Evolutionary conservation across 208 protist species (phyloP).

Genomic region (Kentomonas sorsogonicus): DNA sequence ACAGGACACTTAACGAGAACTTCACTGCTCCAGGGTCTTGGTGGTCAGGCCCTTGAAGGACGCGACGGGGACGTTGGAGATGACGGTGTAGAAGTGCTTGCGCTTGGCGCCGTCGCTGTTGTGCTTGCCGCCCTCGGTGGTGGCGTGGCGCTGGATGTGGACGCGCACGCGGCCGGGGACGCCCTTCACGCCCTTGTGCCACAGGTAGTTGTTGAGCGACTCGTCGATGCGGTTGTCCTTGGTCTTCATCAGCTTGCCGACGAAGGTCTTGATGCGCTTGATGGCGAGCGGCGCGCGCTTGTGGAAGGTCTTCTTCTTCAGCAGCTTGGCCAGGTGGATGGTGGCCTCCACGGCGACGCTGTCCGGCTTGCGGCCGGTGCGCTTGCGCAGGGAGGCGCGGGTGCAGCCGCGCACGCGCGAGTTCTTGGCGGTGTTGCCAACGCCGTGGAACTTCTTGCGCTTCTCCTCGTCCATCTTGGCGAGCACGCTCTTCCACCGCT

Average conservation of each 20-base stretch:
- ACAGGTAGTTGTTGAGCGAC: conserved; percentile 96
- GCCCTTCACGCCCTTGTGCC: conserved; percentile 94
- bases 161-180: conserved; percentile 94
- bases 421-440: conserved; percentile 84
- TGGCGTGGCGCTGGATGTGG: conserved; percentile 82
- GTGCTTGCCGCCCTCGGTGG: no score
- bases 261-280: conserved; percentile 94
- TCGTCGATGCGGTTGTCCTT: conserved; percentile 96
- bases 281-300: conserved; percentile 95
- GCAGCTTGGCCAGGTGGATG: conserved; percentile 96
- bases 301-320: conserved; percentile 96
- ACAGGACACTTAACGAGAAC: conserved; percentile 10
- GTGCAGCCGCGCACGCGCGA: conserved; percentile 79
- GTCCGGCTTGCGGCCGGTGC: conserved; percentile 79
- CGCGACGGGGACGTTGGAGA: conserved; percentile 81
- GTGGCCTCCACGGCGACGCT: conserved; percentile 94
- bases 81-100: conserved; percentile 89
- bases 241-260: conserved; percentile 94
- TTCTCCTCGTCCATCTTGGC: conserved; percentile 83
- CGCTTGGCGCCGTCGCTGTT: conserved; percentile 74
- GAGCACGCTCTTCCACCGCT: conserved; percentile 84
- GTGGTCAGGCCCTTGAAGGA: conserved; percentile 85
- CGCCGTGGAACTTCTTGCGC: conserved; percentile 80
- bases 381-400: conserved; percentile 77
- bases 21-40: conserved; percentile 69